Evolutionary conservation across 306 rosid genomes (phyloP).

Genomic region (Calophaca sinica): DNA sequence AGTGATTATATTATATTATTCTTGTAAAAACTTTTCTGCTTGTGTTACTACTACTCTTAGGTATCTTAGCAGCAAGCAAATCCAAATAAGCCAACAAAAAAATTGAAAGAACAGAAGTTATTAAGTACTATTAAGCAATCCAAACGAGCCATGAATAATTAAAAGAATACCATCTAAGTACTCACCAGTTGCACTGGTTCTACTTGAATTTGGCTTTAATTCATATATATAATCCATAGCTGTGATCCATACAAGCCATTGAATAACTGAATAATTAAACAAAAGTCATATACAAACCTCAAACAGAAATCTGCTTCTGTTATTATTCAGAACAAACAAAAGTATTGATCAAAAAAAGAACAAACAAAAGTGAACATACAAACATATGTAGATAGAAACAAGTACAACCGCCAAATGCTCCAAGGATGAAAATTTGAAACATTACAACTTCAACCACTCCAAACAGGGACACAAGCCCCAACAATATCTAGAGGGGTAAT

Average conservation of each 20-base stretch:
- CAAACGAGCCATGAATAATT: background rate
- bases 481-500: constrained; percentile 83
- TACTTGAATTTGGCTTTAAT: constrained; percentile 36
- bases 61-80: background rate
- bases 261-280: background rate
- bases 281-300: constrained; percentile 29
- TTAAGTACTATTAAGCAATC: too few species aligned
- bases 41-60: background rate
- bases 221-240: background rate
- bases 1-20: too few species aligned
- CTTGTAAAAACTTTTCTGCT: background rate
- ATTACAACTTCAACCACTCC: constrained; percentile 90
- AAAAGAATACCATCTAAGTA: background rate
- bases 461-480: constrained; percentile 98
- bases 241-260: constrained; percentile 1
- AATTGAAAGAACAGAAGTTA: too few species aligned
- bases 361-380: constrained; percentile 25
- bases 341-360: too few species aligned
- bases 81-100: background rate
- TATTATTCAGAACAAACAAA: constrained; percentile 24
- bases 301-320: constrained; percentile 33
- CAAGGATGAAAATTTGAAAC: constrained; percentile 20
- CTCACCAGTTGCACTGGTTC: background rate
- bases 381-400: constrained; percentile 5
- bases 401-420: constrained; percentile 19